phyloP scores from a whole-genome alignment of 2,329 filamentous ascomycete genomes.

The Clathrospora elynae region DNA sequence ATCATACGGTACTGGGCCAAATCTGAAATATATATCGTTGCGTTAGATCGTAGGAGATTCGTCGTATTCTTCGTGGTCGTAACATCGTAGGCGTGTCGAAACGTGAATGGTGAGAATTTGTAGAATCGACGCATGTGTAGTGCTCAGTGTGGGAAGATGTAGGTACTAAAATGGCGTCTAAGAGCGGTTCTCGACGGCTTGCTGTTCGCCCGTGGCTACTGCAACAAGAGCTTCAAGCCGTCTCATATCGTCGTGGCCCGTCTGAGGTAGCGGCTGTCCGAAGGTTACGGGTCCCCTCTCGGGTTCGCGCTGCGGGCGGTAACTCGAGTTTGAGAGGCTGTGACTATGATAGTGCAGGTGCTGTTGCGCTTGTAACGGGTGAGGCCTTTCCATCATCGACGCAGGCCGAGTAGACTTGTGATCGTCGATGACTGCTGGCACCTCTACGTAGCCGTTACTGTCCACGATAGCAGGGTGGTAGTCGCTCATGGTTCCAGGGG shows the following conservation, averaged over 20 bases:
- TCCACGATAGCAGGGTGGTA: slow-evolving; percentile 60
- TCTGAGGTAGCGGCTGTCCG: slow-evolving; percentile 43
- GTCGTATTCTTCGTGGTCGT: slow-evolving; percentile 27
- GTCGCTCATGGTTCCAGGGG: slow-evolving; percentile 58
- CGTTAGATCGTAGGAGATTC: slow-evolving; percentile 26
- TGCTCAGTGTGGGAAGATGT: neutral
- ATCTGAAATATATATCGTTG: slow-evolving; percentile 21
- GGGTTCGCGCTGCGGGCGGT: slow-evolving; percentile 40
- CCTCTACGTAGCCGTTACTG: slow-evolving; percentile 55
- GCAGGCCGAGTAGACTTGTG: slow-evolving; percentile 42
- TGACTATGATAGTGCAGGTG: slow-evolving; percentile 40
- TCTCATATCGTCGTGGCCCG: slow-evolving; percentile 56
- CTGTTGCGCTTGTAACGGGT: slow-evolving; percentile 38
- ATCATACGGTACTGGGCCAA: slow-evolving; percentile 22
- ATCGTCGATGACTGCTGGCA: slow-evolving; percentile 50
- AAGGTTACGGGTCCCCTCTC: slow-evolving; percentile 38
- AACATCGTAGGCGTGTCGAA: slow-evolving; percentile 27
- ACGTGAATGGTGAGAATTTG: no score
- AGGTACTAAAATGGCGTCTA: slow-evolving; percentile 1
- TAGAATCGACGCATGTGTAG: slow-evolving; percentile 8
- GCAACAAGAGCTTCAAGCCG: slow-evolving; percentile 68
- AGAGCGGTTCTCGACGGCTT: slow-evolving; percentile 40
- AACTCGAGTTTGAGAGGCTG: slow-evolving; percentile 35
- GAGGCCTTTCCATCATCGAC: slow-evolving; percentile 46
- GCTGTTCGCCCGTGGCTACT: slow-evolving; percentile 64